Evolutionary conservation across 306 rosid genomes (phyloP), one percentile per base, ranked within the genome.

Genomic region (Macrotyloma uniflorum): DNA sequence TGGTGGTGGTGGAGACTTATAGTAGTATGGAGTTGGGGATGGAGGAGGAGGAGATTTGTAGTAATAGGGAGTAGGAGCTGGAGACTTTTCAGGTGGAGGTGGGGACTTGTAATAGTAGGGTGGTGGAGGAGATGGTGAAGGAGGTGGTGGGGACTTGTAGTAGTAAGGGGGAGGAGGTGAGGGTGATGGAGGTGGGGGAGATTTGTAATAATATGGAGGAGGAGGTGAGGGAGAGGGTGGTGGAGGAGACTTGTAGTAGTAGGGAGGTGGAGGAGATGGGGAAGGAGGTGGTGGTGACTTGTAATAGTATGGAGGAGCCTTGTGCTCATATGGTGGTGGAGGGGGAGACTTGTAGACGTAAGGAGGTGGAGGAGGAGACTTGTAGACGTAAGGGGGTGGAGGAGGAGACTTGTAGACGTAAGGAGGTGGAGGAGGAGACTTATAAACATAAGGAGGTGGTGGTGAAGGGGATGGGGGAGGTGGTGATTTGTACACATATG

Each of bases 141-240:
- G 96, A 0, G 96, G 94, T 5, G 94, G 90, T 0, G 97, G 94
- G 1, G 92, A 90, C 0, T 82, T 75, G 82, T 90, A 86, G 2
- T 28, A 32, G 57, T 90, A 88, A 0, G 84, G 80, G 0, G 83
- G 89, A 0, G 80, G 51, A 26, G 86, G 86, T 0, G 80, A 14
- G 1, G 79, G 80, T 0, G 83, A 50, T 0, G 96, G 96, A 0
- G 96, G 92, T 9, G 97, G 91, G 0, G 97, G 93, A 5, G 91
- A 83, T 5, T 83, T 83, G 67, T 90, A 88, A 0, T 47, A 0
- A 10, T 84, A 84, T 12, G 59, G 62, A 54, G 61, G 30, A 0
- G 61, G 61, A 0, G 89, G 91, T 4, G 91, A 14, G 4, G 79
- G 80, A 0, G 83, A 50, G 0, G 96, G 96, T 0, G 96, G 92